Conservation (phyloP, 257 asterid species). For the Solanum clarkiae region DNA sequence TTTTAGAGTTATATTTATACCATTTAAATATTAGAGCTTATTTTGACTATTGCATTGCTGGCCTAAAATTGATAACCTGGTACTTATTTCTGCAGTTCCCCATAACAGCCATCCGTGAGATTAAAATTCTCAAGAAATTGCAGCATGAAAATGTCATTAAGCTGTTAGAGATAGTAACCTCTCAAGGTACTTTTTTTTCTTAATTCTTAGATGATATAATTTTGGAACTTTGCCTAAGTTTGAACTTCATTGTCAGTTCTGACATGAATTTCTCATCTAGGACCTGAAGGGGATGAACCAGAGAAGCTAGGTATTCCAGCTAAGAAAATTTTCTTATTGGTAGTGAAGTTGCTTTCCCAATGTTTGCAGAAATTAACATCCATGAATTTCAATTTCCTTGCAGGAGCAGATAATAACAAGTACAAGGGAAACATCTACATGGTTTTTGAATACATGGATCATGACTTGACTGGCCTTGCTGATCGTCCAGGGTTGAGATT, state of each 20-base stretch:
- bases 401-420: slow-evolving; percentile 54
- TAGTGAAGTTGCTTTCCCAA: neutral
- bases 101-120: slow-evolving; percentile 90
- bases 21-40: neutral
- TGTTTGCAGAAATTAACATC: neutral
- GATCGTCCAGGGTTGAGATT: slow-evolving; percentile 97
- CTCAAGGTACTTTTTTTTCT: slow-evolving; percentile 47
- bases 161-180: slow-evolving; percentile 91
- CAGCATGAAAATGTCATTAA: slow-evolving; percentile 81
- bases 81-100: slow-evolving; percentile 55
- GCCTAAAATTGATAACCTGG: neutral
- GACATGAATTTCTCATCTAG: slow-evolving; percentile 27
- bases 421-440: slow-evolving; percentile 87
- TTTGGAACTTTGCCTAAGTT: neutral
- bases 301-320: slow-evolving; percentile 46
- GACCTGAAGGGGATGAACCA: slow-evolving; percentile 60
- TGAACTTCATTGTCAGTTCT: neutral
- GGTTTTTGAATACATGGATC: slow-evolving; percentile 99
- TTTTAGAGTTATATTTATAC: neutral
- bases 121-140: slow-evolving; percentile 79
- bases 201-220: neutral
- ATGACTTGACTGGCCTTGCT: slow-evolving; percentile 89
- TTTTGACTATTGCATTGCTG: neutral
- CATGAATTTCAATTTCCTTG: neutral
- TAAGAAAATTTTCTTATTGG: neutral